Evolutionary conservation across 1,139 yeast species (phyloP).

Genomic region (Suhomyces bokatorum): DNA sequence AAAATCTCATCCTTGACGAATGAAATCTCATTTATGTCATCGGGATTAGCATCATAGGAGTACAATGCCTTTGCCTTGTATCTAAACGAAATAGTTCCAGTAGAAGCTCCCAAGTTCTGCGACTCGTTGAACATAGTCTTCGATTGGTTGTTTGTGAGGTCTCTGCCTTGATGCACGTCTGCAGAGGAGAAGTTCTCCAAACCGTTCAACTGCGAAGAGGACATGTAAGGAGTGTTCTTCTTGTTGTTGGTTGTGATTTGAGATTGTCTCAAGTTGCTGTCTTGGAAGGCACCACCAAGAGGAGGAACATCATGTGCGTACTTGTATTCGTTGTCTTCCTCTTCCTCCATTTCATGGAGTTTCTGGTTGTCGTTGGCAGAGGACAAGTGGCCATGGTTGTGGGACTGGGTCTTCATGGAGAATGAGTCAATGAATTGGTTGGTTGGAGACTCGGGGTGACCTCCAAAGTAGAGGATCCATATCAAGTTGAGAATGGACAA

Average conservation of each 20-base stretch:
- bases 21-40: constrained; percentile 89
- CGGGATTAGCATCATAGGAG: constrained; percentile 88
- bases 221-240: constrained; percentile 45
- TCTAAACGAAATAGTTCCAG: constrained; percentile 55
- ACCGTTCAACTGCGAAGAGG: constrained; percentile 57
- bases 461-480: constrained; percentile 88
- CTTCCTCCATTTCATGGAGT: constrained; percentile 31
- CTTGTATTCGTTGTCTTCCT: constrained; percentile 32
- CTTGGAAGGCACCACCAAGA: constrained; percentile 30
- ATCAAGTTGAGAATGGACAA: constrained; percentile 74
- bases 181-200: constrained; percentile 54
- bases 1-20: constrained; percentile 87
- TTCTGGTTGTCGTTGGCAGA: constrained; percentile 26
- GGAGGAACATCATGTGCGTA: constrained; percentile 29
- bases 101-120: constrained; percentile 15
- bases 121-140: constrained; percentile 13
- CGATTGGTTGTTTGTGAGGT: constrained; percentile 28
- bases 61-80: constrained; percentile 86
- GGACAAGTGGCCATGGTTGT: constrained; percentile 32
- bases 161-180: constrained; percentile 39
- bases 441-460: constrained; percentile 75
- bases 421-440: constrained; percentile 85
- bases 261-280: constrained; percentile 38
- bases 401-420: constrained; percentile 33
- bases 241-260: constrained; percentile 35